These are phyloP conservation scores for Pelargonium citronellum DNA, from an alignment of 441 rosid species.

Conservation along the genomic window DNA sequence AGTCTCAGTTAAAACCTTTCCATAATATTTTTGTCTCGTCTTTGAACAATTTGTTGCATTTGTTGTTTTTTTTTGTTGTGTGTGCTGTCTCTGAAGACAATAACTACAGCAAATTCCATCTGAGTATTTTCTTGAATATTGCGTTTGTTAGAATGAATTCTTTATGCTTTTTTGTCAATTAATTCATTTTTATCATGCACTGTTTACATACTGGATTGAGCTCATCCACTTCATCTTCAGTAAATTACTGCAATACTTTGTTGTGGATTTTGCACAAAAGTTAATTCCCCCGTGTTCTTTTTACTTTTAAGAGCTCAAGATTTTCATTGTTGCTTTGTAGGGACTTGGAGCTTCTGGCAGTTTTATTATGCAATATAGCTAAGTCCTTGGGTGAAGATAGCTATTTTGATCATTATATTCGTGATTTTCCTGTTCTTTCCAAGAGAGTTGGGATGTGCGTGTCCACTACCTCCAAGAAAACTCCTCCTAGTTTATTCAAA, in stretches of 20 bases:
- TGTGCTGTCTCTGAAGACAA: not conserved
- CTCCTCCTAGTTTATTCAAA: conserved; percentile 75
- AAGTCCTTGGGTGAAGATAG: conserved; percentile 66
- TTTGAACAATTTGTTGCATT: conserved; percentile 3
- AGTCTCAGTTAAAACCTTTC: not conserved
- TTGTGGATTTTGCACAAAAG: conserved; percentile 7
- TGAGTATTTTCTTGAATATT: conserved; percentile 12
- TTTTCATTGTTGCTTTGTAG: conserved; percentile 37
- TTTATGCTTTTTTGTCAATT: not conserved
- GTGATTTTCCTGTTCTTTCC: conserved; percentile 80
- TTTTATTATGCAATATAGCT: conserved; percentile 63
- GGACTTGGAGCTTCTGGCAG: conserved; percentile 81
- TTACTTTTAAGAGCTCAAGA: conserved; percentile 15
- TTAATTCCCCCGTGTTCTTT: conserved; percentile 9
- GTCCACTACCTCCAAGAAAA: conserved; percentile 39
- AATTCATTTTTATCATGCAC: not conserved
- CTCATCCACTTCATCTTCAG: conserved; percentile 8
- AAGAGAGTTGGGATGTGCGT: conserved; percentile 34
- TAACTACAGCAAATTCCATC: not conserved
- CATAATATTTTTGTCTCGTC: conserved; percentile 7
- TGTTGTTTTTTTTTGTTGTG: not conserved
- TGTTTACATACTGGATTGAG: not conserved
- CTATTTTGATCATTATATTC: conserved; percentile 83
- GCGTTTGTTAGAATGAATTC: not conserved
- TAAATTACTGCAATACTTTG: conserved; percentile 1